Conservation (phyloP, 2,329 filamentous ascomycete species). For the Exophiala lecanii-corni region DNA sequence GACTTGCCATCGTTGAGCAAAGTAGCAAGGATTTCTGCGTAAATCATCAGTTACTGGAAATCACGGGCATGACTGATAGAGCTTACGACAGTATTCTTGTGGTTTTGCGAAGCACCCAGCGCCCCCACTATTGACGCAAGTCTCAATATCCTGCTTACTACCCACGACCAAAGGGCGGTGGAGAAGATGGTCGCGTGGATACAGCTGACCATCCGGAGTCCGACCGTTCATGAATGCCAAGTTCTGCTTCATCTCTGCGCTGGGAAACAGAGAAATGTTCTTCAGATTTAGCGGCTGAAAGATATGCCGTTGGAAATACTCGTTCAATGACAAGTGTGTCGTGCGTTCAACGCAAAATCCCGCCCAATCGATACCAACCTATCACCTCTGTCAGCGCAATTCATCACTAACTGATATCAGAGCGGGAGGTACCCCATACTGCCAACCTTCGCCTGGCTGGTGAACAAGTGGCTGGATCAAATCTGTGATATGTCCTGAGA, state of each 20-base stretch:
- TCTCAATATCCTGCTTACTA: conserved; percentile 40
- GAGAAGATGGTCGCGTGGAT: conserved; percentile 47
- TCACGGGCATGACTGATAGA: background rate
- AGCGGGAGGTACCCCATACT: conserved; percentile 51
- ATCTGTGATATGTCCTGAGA: conserved; percentile 52
- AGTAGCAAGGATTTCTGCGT: conserved; percentile 51
- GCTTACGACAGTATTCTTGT: conserved; percentile 55
- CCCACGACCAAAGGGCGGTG: conserved; percentile 43
- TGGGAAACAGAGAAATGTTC: conserved; percentile 55
- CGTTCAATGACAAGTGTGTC: conserved; percentile 41
- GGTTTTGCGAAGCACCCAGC: conserved; percentile 59
- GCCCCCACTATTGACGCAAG: conserved; percentile 55
- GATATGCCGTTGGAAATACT: conserved; percentile 47
- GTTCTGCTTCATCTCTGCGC: conserved; percentile 48
- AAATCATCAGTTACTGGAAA: conserved; percentile 2
- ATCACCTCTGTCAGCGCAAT: no score
- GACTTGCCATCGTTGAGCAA: conserved; percentile 62
- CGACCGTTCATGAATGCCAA: conserved; percentile 56
- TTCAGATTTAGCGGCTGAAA: conserved; percentile 45
- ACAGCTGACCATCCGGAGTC: conserved; percentile 40
- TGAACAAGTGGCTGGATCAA: conserved; percentile 52
- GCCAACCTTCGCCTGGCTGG: conserved; percentile 60
- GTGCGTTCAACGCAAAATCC: conserved; percentile 46
- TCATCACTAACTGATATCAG: conserved; percentile 23
- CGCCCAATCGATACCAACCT: conserved; percentile 54